Percentiles rank a stretch among this genome's conserved stretches.
phyloP scores from a whole-genome alignment of 257 asterid genomes.

The Phtheirospermum japonicum region DNA sequence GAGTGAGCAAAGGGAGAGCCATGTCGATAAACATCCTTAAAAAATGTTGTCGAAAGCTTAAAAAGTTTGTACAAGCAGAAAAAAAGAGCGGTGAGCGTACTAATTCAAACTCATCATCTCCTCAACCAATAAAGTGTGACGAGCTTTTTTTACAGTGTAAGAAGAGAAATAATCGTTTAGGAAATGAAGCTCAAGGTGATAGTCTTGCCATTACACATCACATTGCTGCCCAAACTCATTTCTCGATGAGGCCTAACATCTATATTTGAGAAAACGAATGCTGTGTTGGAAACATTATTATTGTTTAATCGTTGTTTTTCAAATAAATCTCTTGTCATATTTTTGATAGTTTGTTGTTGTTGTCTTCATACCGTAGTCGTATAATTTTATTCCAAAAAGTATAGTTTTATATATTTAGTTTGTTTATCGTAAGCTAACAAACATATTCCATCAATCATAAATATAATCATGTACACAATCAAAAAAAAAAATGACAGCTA shows the following conservation, averaged over 20 bases:
- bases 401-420: too few relatives aligned
- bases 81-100: neutral
- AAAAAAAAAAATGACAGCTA: too few relatives aligned
- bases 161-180: neutral
- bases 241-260: constrained; percentile 32
- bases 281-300: neutral
- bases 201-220: constrained; percentile 14
- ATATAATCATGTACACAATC: too few relatives aligned
- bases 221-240: constrained; percentile 32
- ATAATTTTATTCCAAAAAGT: too few relatives aligned
- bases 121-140: constrained; percentile 30
- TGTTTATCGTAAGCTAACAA: too few relatives aligned
- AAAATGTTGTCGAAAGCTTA: constrained; percentile 23
- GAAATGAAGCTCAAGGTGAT: neutral
- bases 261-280: constrained; percentile 19
- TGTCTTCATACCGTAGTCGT: too few relatives aligned
- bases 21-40: constrained; percentile 16
- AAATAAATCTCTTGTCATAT: too few relatives aligned
- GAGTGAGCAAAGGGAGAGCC: neutral
- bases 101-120: neutral
- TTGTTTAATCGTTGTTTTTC: too few relatives aligned
- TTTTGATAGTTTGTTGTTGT: too few relatives aligned
- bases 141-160: constrained; percentile 28
- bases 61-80: neutral
- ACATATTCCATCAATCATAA: too few relatives aligned